These are phyloP conservation scores for Aureococcus anophagefferens DNA, from an alignment of 108 stramenopile species.

Conservation along the genomic window DNA sequence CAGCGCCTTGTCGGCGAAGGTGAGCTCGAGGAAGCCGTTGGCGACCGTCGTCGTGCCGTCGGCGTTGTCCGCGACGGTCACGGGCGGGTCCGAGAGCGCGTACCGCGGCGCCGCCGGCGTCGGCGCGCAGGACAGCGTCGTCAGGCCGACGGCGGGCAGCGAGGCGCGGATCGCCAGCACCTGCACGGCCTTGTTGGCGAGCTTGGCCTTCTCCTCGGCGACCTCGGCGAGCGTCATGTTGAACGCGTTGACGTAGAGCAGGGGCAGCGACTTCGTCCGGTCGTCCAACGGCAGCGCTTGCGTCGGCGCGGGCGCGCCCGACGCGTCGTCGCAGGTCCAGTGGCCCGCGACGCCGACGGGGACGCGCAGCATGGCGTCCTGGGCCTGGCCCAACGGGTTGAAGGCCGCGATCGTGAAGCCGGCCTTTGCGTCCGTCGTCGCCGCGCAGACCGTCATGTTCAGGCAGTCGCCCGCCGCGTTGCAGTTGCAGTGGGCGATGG, in stretches of 20 bases:
- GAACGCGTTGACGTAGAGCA: conserved; percentile 13
- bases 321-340: conserved; percentile 1
- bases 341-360: conserved; percentile 43
- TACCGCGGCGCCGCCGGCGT: too few relatives aligned
- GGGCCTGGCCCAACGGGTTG: conserved; percentile 59
- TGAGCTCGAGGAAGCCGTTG: not conserved
- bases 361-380: conserved; percentile 45
- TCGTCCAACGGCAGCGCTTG: not conserved
- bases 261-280: not conserved
- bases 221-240: not conserved
- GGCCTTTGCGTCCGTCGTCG: conserved; percentile 30
- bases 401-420: conserved; percentile 62
- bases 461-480: conserved; percentile 41
- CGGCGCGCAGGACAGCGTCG: not conserved
- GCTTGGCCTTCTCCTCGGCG: not conserved
- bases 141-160: not conserved
- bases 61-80: not conserved
- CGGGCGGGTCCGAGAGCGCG: too few relatives aligned
- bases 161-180: conserved; percentile 38
- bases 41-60: not conserved
- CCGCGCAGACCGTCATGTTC: conserved; percentile 71
- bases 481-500: not conserved
- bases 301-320: not conserved
- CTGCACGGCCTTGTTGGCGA: conserved; percentile 20
- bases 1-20: not conserved